Conservation (phyloP, 75 land plant genomes). For the Isoetes taiwanensis region DNA sequence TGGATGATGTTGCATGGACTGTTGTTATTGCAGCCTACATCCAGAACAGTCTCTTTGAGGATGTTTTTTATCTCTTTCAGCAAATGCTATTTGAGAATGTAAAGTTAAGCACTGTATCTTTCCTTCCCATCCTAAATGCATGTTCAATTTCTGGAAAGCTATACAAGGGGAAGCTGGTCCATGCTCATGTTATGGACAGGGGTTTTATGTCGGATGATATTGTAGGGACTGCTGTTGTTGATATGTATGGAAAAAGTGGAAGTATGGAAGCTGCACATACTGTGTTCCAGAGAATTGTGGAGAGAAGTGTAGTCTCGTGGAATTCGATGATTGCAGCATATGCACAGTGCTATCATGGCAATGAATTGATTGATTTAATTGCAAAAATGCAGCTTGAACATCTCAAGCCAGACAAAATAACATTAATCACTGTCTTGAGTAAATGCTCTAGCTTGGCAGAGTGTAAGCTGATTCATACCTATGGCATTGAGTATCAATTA, state of each 20-base stretch:
- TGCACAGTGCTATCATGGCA: constrained; percentile 10
- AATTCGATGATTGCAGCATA: constrained; percentile 22
- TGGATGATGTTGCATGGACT: constrained; percentile 30
- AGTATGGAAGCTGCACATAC: constrained; percentile 17
- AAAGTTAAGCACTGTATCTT: constrained; percentile 11
- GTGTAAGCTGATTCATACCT: constrained; percentile 19
- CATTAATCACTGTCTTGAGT: constrained; percentile 16
- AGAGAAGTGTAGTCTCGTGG: constrained; percentile 28
- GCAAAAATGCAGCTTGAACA: constrained; percentile 11
- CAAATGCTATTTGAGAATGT: constrained; percentile 10
- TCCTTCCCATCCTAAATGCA: constrained; percentile 17
- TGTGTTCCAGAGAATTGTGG: constrained; percentile 20
- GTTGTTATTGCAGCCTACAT: constrained; percentile 23
- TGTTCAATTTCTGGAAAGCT: constrained; percentile 14
- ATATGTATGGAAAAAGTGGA: constrained; percentile 34
- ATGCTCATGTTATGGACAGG: constrained; percentile 22
- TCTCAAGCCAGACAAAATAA: constrained; percentile 13
- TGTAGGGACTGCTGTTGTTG: constrained; percentile 24
- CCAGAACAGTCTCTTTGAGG: constrained; percentile 4
- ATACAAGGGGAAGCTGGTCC: constrained; percentile 16
- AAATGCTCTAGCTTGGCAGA: constrained; percentile 15
- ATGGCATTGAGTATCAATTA: constrained; percentile 21
- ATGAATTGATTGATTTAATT: constrained; percentile 14
- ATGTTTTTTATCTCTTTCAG: constrained; percentile 22
- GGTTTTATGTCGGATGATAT: constrained; percentile 9